These are phyloP conservation scores for Colletotrichum musae DNA, from an alignment of 2,329 filamentous ascomycete genomes.

Conservation along the genomic window DNA sequence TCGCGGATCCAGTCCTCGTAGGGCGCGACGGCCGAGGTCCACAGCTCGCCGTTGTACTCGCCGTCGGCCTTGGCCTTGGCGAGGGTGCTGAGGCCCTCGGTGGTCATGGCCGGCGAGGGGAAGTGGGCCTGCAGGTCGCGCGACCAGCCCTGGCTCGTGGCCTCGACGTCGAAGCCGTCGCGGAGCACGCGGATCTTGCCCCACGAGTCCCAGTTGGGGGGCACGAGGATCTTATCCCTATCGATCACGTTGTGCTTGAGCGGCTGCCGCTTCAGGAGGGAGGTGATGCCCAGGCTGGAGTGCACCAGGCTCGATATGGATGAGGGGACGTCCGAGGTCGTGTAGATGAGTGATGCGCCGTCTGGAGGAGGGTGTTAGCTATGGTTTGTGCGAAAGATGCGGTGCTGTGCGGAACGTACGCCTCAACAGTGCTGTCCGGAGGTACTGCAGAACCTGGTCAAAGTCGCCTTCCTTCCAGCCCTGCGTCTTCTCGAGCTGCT, in stretches of 20 bases:
- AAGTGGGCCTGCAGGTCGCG: slow-evolving; percentile 79
- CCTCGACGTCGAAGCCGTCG: slow-evolving; percentile 93
- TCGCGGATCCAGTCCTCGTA: slow-evolving; percentile 88
- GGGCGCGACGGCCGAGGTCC: slow-evolving; percentile 75
- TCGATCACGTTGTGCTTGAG: slow-evolving; percentile 94
- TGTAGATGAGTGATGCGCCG: slow-evolving; percentile 88
- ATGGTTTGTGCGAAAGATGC: background rate
- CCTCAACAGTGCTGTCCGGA: slow-evolving; percentile 90
- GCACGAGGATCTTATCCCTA: slow-evolving; percentile 93
- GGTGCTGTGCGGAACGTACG: slow-evolving; percentile 65
- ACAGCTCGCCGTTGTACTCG: slow-evolving; percentile 42
- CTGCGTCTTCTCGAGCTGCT: slow-evolving; percentile 88
- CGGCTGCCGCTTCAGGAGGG: slow-evolving; percentile 81
- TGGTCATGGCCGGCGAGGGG: slow-evolving; percentile 49
- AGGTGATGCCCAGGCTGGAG: slow-evolving; percentile 88
- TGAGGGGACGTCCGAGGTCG: slow-evolving; percentile 81
- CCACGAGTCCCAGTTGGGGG: slow-evolving; percentile 98
- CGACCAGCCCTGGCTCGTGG: slow-evolving; percentile 87
- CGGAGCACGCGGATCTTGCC: slow-evolving; percentile 94
- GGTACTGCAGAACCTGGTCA: slow-evolving; percentile 93
- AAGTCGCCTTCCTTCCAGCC: slow-evolving; percentile 98
- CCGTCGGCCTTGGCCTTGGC: slow-evolving; percentile 44
- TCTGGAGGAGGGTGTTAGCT: slow-evolving; percentile 64
- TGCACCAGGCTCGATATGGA: slow-evolving; percentile 86
- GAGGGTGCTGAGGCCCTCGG: slow-evolving; percentile 43